Evolutionary conservation across 441 rosid species (phyloP), one percentile per base, ranked within the genome.

Genomic region (Biscutella laevigata): DNA sequence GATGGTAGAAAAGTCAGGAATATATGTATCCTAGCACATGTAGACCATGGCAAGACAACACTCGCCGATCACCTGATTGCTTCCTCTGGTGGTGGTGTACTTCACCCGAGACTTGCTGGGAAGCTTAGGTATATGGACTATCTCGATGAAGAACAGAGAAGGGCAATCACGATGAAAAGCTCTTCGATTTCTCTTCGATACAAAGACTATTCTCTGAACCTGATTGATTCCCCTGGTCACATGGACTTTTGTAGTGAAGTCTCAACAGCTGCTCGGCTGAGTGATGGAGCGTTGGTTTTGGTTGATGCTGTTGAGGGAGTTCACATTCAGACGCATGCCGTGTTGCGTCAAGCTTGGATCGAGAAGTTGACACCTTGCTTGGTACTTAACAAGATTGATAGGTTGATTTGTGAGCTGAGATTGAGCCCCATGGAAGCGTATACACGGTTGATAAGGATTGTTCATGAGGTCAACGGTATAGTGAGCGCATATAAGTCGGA

Each of bases 191-290:
- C 78, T 63, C 88, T 91, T 27, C 57, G 42, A 0, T 88, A 72
- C 25, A 75, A 71, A 9, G 87, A 74, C n/a, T 71, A 78, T 46
- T 74, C 81, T 5, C 40, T 91, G 3, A 91, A 88, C 62, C 71
- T 91, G 12, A 88, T 88, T 29, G 98, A 91, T 28, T 88, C 98
- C 15, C 98, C 96, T 26, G 98, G 98, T 8, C 96, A 90, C 57
- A 91, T 91, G 96, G 98, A 91, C 43, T 91, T 91, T 37, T 91
- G 98, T 49, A 79, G 96, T 57, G 96, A 91, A 70, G 96, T 88
- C 33, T 91, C 96, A 0, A 91, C 91, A 1, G 98, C 95, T 6
- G 98, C 96, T 12, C 64, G 95, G 28, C 72, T 87, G 72, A 87
- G 98, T 37, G 98, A 91, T 11, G 98, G 96, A 5, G 95, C 91